Percentiles rank a stretch among this genome's conserved stretches.
Evolutionary conservation across 179 eudicot genomes (phyloP).

Genomic region (Silene coronaria): DNA sequence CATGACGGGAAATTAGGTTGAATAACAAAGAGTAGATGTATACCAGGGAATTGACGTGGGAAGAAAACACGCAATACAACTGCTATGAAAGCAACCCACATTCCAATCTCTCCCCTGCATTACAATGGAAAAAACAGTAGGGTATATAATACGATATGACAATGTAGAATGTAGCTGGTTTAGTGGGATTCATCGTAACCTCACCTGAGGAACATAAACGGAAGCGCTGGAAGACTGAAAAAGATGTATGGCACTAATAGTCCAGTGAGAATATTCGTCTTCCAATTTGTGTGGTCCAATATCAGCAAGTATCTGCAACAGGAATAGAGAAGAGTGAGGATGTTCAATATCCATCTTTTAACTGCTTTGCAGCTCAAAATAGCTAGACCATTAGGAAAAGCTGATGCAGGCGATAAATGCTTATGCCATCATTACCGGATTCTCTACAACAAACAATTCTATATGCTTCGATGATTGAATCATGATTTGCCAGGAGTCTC

Average conservation of each 20-base stretch:
- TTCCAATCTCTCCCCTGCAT: constrained; percentile 82
- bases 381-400: background rate
- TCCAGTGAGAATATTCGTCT: constrained; percentile 68
- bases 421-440: no score
- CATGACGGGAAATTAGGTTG: background rate
- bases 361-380: background rate
- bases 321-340: background rate
- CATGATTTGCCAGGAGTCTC: no score
- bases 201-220: constrained; percentile 61
- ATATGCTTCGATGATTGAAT: no score
- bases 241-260: constrained; percentile 80
- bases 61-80: constrained; percentile 78
- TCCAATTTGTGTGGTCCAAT: constrained; percentile 86
- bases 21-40: background rate
- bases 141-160: background rate
- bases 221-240: constrained; percentile 58
- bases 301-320: constrained; percentile 60
- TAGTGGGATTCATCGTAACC: background rate
- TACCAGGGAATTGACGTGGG: constrained; percentile 60
- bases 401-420: no score
- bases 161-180: background rate
- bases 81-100: constrained; percentile 77
- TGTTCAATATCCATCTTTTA: background rate
- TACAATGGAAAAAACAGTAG: background rate
- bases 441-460: no score